Percentiles rank a stretch among this genome's conserved stretches.
Evolutionary conservation across 192 early-diverging fungal species (phyloP).

Genomic region (Backusella westeae): DNA sequence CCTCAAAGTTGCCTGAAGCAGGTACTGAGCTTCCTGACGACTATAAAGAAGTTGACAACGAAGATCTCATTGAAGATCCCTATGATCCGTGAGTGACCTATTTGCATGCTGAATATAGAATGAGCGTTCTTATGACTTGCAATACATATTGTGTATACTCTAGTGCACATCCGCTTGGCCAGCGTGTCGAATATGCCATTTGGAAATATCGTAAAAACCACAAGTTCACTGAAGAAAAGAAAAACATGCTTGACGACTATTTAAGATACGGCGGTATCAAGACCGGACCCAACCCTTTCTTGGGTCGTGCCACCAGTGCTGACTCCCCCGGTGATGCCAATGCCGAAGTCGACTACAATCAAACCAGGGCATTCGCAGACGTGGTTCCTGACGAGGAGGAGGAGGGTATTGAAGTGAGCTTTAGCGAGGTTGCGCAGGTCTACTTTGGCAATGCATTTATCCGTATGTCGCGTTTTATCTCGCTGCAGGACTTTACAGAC

Average conservation of each 20-base stretch:
- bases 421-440: slow-evolving; percentile 41
- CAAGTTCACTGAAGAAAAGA: slow-evolving; percentile 40
- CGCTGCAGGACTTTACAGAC: slow-evolving; percentile 43
- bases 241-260: slow-evolving; percentile 47
- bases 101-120: neutral
- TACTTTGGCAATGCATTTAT: slow-evolving; percentile 55
- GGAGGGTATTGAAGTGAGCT: slow-evolving; percentile 39
- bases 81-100: slow-evolving; percentile 29
- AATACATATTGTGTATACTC: too few species aligned
- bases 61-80: slow-evolving; percentile 39
- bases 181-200: slow-evolving; percentile 52
- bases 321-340: slow-evolving; percentile 33
- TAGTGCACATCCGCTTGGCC: slow-evolving; percentile 41
- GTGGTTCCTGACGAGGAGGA: slow-evolving; percentile 38
- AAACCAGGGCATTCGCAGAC: slow-evolving; percentile 35
- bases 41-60: slow-evolving; percentile 27
- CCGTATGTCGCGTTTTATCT: slow-evolving; percentile 41
- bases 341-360: slow-evolving; percentile 44
- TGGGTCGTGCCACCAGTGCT: slow-evolving; percentile 36
- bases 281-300: slow-evolving; percentile 48
- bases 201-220: slow-evolving; percentile 54
- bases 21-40: slow-evolving; percentile 28
- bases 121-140: neutral
- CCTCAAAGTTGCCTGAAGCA: slow-evolving; percentile 37
- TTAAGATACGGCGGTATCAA: slow-evolving; percentile 52